Conservation (phyloP, 2,329 filamentous ascomycete species). For the Geosmithia morbida region DNA sequence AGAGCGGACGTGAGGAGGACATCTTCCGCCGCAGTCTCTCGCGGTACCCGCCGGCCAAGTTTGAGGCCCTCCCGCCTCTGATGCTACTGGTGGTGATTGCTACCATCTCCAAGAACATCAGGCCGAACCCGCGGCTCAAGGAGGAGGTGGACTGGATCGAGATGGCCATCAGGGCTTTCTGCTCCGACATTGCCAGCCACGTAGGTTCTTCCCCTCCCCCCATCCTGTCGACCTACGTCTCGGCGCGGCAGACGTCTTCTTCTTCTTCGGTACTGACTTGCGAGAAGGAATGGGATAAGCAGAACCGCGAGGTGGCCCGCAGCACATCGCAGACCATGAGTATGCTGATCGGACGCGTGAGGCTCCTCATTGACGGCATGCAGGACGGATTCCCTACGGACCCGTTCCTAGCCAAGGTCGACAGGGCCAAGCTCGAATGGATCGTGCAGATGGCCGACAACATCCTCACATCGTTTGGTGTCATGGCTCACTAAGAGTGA, state of each 20-base stretch:
- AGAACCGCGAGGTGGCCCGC: constrained; percentile 20
- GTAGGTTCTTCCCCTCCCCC: constrained; percentile 24
- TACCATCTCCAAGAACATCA: constrained; percentile 45
- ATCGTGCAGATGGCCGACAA: constrained; percentile 20
- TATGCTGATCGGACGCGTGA: constrained; percentile 18
- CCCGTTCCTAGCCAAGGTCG: constrained; percentile 21
- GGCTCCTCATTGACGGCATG: constrained; percentile 17
- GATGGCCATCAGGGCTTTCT: constrained; percentile 39
- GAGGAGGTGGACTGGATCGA: constrained; percentile 48
- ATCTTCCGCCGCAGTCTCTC: constrained; percentile 38
- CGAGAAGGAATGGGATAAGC: constrained; percentile 21
- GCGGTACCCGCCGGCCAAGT: constrained; percentile 21
- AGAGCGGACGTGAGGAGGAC: constrained; percentile 45
- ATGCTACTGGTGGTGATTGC: constrained; percentile 51
- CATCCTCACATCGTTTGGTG: constrained; percentile 15
- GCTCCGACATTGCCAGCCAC: constrained; percentile 29
- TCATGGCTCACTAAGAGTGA: not conserved
- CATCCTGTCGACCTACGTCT: no score
- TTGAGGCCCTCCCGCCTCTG: constrained; percentile 43
- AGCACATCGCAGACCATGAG: constrained; percentile 24
- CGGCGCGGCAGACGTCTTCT: no score
- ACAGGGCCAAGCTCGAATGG: constrained; percentile 23
- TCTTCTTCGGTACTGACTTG: not conserved
- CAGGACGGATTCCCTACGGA: constrained; percentile 22
- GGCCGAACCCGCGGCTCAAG: constrained; percentile 32